Evolutionary conservation across 805 yeast species (phyloP).

Genomic region (Wickerhamomyces rabaulensis): DNA sequence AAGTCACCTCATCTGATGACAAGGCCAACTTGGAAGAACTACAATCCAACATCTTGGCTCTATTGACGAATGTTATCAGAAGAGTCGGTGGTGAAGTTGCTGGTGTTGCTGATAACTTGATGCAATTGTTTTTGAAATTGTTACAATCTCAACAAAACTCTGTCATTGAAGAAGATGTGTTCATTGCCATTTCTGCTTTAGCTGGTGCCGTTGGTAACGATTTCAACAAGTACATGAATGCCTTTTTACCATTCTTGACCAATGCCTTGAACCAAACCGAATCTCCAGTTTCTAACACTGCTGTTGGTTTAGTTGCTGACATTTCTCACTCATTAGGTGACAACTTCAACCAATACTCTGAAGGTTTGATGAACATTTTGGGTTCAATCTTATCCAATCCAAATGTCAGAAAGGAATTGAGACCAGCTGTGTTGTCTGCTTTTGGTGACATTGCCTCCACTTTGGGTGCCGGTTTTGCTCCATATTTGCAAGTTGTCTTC

Average conservation of each 20-base stretch:
- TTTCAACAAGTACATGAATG: constrained; percentile 72
- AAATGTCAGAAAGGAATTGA: constrained; percentile 70
- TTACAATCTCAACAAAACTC: constrained; percentile 58
- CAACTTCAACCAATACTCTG: constrained; percentile 66
- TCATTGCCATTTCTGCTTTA: constrained; percentile 85
- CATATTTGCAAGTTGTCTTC: constrained; percentile 77
- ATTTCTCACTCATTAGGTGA: constrained; percentile 83
- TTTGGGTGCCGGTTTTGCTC: constrained; percentile 70
- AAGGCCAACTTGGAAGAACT: constrained; percentile 78
- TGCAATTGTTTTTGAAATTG: constrained; percentile 76
- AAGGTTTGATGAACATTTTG: constrained; percentile 76
- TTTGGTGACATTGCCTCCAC: constrained; percentile 95
- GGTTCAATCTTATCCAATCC: constrained; percentile 66
- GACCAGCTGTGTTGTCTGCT: constrained; percentile 85
- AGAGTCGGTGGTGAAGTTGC: constrained; percentile 64
- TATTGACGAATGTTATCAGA: constrained; percentile 34
- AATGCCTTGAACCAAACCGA: constrained; percentile 79
- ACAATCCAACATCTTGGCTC: constrained; percentile 53
- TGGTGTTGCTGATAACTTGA: constrained; percentile 73
- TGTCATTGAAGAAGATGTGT: constrained; percentile 88
- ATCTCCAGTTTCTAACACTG: constrained; percentile 78
- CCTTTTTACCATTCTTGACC: constrained; percentile 78
- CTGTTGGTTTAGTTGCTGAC: constrained; percentile 94
- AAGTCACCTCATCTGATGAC: constrained; percentile 62
- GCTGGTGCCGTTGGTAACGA: constrained; percentile 72